A percentile compares a stretch with the other conserved stretches of the same genome.
Conservation (phyloP, 176 grass and related monocot species). For the Raddia distichophylla region DNA sequence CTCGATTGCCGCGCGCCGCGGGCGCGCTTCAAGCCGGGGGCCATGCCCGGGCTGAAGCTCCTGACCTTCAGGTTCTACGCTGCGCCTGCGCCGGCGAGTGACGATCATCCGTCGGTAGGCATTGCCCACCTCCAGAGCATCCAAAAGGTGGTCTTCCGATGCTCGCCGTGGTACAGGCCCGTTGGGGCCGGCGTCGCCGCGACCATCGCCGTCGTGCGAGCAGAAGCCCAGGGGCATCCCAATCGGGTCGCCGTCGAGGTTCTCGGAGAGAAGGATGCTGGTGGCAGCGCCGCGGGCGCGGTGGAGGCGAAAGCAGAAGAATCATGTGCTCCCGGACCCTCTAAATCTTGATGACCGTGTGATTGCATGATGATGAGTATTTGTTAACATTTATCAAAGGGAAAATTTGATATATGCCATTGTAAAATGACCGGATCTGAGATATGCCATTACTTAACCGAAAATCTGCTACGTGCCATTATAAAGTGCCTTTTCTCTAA, state of each 20-base stretch:
- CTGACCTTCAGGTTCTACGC: conserved; percentile 35
- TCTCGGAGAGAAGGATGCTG: neutral
- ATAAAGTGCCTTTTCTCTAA: too few relatives aligned
- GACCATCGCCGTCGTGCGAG: neutral
- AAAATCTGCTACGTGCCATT: too few relatives aligned
- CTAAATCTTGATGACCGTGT: too few relatives aligned
- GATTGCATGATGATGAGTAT: too few relatives aligned
- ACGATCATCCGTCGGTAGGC: neutral
- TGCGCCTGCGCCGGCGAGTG: neutral
- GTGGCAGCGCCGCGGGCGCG: neutral
- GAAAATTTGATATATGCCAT: too few relatives aligned
- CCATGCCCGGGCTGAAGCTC: neutral
- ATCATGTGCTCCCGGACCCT: too few relatives aligned
- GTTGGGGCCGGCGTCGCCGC: neutral
- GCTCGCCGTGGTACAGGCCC: neutral
- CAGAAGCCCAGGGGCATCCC: neutral
- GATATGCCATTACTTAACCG: too few relatives aligned
- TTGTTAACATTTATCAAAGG: too few relatives aligned
- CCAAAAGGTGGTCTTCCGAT: neutral
- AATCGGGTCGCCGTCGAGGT: neutral
- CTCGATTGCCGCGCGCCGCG: conserved; percentile 17
- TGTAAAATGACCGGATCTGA: too few relatives aligned
- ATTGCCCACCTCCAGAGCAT: neutral
- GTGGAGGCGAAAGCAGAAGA: too few relatives aligned
- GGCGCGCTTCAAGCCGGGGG: neutral